phyloP scores from a whole-genome alignment of 129 eudicot genomes.

The Glebionis coronaria region DNA sequence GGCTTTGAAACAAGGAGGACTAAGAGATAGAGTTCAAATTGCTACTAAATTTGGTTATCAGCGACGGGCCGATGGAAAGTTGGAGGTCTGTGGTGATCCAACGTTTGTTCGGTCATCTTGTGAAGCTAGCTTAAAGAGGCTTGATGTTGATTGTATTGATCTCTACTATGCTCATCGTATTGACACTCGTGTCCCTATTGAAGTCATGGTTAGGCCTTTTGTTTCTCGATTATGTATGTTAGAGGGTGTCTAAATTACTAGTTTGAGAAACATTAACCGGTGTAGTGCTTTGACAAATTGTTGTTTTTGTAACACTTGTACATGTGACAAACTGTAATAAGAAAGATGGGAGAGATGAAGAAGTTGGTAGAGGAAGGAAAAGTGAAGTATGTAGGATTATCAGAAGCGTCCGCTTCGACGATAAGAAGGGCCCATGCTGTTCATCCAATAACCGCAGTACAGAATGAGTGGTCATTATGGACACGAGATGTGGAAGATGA shows the following conservation, averaged over 20 bases:
- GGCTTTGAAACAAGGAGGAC: slow-evolving; percentile 36
- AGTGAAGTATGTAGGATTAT: slow-evolving; percentile 25
- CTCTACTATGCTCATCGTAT: slow-evolving; percentile 43
- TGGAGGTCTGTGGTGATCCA: slow-evolving; percentile 30
- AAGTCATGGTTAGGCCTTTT: slow-evolving; percentile 25
- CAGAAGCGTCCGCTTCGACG: slow-evolving; percentile 3
- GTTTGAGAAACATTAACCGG: too few relatives aligned
- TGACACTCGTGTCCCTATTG: slow-evolving; percentile 42
- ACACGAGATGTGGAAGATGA: slow-evolving; percentile 49
- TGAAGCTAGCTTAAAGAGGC: slow-evolving; percentile 42
- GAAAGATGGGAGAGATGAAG: slow-evolving; percentile 53
- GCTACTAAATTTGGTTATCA: slow-evolving; percentile 40
- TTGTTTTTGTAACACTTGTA: background rate
- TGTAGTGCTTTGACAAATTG: too few relatives aligned
- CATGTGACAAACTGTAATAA: background rate
- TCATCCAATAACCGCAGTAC: slow-evolving; percentile 40
- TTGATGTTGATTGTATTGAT: slow-evolving; percentile 13
- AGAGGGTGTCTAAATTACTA: too few relatives aligned
- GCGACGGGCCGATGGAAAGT: background rate
- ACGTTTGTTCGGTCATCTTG: slow-evolving; percentile 34
- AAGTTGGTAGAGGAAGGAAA: slow-evolving; percentile 69
- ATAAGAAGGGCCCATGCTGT: slow-evolving; percentile 73
- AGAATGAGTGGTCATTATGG: slow-evolving; percentile 54
- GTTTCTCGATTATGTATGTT: background rate
- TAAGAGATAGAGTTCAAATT: slow-evolving; percentile 30